These are phyloP conservation scores for Wickerhamomyces canadensis DNA, from an alignment of 805 yeast genomes.

Conservation along the genomic window DNA sequence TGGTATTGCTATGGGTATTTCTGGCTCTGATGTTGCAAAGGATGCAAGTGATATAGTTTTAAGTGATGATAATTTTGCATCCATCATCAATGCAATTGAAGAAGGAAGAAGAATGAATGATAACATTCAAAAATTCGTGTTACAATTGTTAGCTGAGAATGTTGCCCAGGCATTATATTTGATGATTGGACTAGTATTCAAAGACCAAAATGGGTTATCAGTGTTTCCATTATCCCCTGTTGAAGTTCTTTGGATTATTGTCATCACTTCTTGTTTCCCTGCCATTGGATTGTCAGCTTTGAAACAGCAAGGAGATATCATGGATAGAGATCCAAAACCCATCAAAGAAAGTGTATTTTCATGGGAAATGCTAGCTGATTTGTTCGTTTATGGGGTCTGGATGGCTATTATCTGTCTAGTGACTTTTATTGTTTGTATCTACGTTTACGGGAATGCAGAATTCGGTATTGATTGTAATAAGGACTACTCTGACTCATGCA, in stretches of 20 bases:
- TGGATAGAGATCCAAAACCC: slow-evolving; percentile 60
- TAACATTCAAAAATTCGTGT: slow-evolving; percentile 72
- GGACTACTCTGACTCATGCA: slow-evolving; percentile 41
- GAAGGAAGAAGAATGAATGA: slow-evolving; percentile 79
- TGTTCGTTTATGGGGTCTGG: slow-evolving; percentile 65
- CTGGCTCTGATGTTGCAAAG: slow-evolving; percentile 82
- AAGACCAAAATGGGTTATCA: slow-evolving; percentile 55
- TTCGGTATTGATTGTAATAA: slow-evolving; percentile 64
- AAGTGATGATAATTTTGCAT: slow-evolving; percentile 74
- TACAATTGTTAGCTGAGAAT: slow-evolving; percentile 67
- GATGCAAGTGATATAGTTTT: slow-evolving; percentile 75
- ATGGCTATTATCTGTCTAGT: slow-evolving; percentile 69
- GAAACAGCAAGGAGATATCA: slow-evolving; percentile 59
- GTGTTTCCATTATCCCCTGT: slow-evolving; percentile 82
- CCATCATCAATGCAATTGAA: slow-evolving; percentile 71
- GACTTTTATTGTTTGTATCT: slow-evolving; percentile 60
- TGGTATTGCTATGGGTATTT: slow-evolving; percentile 80
- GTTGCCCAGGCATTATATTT: slow-evolving; percentile 65
- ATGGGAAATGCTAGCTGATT: slow-evolving; percentile 61
- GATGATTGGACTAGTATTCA: slow-evolving; percentile 69
- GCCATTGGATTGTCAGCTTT: slow-evolving; percentile 72
- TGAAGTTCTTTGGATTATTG: slow-evolving; percentile 75
- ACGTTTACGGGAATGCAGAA: slow-evolving; percentile 58
- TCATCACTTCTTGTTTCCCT: slow-evolving; percentile 75
- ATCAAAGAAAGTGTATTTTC: slow-evolving; percentile 54